Base-by-base conservation (phyloP, 148 eudicot genomes). In the Nyssa sinensis region DNA sequence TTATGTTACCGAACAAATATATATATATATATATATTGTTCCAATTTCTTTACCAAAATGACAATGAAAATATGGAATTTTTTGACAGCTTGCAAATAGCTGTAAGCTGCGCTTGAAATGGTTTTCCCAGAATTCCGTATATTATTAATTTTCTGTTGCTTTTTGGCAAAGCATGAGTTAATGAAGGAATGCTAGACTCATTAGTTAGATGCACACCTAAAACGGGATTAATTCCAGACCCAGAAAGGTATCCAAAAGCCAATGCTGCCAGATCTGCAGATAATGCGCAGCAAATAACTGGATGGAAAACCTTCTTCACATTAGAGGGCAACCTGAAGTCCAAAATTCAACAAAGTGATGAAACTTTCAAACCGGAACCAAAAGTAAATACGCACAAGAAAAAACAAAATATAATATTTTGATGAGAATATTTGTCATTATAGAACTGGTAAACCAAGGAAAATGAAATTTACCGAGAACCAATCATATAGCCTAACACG, bases 181-280 rank as follows among this genome's bases (percentile, higher is more conserved):
- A 12, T 17, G 27, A 37, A 61, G 17, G 32, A 27, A 39, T 28
- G 35, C 57, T 28, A 44, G 5, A 62, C 32, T 25, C 35, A 2
- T 41, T 33, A 76, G 79, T 76, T 73, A 49, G 80, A 51, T 49
- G 72, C 77, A 70, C 80, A 95, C 99, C 99, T 83, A 96, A 87
- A 81, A 93, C 84, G 69, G 90, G 91, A 78, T 89, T 79, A 70
- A 96, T 69, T 78, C 99, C 99, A 71, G 89, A 86, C 25, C 78
- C 64, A 27, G 99, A 85, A 55, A 96, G 66, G 74, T 86, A 84
- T 75, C 93, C 99, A 85, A 82, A 96, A 77, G 94, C 89, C 31
- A 80, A 86, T 65, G 98, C 99, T n/a, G 97, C 98, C 65, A 91
- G 80, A 78, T 88, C 98, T 23, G 99, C 97, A 49, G 98, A 81